Evolutionary conservation across 2,329 filamentous ascomycete genomes (phyloP).

Genomic region (Gliomastix tumulicola): DNA sequence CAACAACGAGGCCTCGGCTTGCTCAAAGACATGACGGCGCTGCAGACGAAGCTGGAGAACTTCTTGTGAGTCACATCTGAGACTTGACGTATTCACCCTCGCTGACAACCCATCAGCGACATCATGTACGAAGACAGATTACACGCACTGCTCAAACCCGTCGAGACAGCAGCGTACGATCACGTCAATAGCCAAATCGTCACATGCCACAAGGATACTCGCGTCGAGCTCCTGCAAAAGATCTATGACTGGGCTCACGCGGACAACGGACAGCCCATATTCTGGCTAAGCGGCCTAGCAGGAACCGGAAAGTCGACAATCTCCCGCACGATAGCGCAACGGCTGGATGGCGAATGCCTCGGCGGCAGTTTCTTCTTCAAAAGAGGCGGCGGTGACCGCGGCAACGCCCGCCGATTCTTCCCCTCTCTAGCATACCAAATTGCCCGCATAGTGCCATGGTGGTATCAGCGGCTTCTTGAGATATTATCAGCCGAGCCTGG

Average conservation of each 20-base stretch:
- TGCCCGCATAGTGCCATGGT: conserved; percentile 12
- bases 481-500: conserved; percentile 20
- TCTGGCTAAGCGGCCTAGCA: conserved; percentile 29
- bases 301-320: conserved; percentile 33
- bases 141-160: too few species aligned
- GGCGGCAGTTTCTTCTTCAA: conserved; percentile 38
- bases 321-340: conserved; percentile 22
- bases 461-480: conserved; percentile 15
- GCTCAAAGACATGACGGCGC: too few species aligned
- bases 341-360: conserved; percentile 11
- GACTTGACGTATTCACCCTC: too few species aligned
- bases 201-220: conserved; percentile 21
- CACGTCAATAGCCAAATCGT: too few species aligned
- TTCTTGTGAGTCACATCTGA: too few species aligned
- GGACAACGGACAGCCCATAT: conserved; percentile 13
- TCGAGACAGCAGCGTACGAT: too few species aligned
- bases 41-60: too few species aligned
- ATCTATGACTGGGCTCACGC: conserved; percentile 19
- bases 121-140: too few species aligned
- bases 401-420: conserved; percentile 25
- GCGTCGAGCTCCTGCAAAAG: conserved; percentile 18
- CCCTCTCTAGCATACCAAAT: conserved; percentile 30
- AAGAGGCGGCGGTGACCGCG: conserved; percentile 27
- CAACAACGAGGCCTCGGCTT: too few species aligned
- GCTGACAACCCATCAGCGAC: too few species aligned